Conservation (phyloP, 2,329 filamentous ascomycete genomes). For the Aureobasidium leucospermi region DNA sequence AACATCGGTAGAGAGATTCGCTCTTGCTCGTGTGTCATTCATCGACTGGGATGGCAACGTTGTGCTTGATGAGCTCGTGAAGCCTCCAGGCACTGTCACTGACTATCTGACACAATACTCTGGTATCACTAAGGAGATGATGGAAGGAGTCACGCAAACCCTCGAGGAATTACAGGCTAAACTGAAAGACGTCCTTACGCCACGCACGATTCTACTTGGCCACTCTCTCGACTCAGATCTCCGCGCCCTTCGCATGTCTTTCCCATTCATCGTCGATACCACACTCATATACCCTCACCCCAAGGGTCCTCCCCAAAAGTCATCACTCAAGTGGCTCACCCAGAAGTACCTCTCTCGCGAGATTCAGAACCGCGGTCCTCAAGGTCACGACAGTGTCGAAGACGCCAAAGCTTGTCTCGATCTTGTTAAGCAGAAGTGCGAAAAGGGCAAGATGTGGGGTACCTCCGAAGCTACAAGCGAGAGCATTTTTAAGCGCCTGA, state of each 20-base stretch:
- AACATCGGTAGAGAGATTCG: conserved; percentile 64
- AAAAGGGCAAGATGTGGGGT: conserved; percentile 83
- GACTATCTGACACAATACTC: conserved; percentile 84
- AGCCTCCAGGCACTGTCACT: conserved; percentile 77
- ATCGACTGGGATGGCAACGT: conserved; percentile 77
- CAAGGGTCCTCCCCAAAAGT: conserved; percentile 81
- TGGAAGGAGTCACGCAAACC: conserved; percentile 75
- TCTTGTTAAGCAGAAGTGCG: conserved; percentile 90
- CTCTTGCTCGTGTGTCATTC: conserved; percentile 82
- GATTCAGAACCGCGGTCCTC: conserved; percentile 69
- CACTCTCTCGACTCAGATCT: conserved; percentile 80
- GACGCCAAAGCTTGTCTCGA: conserved; percentile 88
- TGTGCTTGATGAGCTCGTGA: conserved; percentile 84
- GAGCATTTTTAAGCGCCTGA: conserved; percentile 80
- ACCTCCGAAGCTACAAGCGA: conserved; percentile 71
- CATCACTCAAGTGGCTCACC: conserved; percentile 80
- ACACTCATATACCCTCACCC: conserved; percentile 85
- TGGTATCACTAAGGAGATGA: conserved; percentile 81
- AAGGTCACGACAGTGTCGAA: conserved; percentile 86
- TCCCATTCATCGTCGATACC: conserved; percentile 92
- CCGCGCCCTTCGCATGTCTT: conserved; percentile 74
- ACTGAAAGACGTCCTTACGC: conserved; percentile 58
- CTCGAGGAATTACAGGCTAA: conserved; percentile 74
- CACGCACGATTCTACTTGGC: conserved; percentile 66
- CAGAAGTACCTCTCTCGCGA: conserved; percentile 80